Conservation (phyloP, 495 filamentous ascomycete genomes). For the Podospora didyma region DNA sequence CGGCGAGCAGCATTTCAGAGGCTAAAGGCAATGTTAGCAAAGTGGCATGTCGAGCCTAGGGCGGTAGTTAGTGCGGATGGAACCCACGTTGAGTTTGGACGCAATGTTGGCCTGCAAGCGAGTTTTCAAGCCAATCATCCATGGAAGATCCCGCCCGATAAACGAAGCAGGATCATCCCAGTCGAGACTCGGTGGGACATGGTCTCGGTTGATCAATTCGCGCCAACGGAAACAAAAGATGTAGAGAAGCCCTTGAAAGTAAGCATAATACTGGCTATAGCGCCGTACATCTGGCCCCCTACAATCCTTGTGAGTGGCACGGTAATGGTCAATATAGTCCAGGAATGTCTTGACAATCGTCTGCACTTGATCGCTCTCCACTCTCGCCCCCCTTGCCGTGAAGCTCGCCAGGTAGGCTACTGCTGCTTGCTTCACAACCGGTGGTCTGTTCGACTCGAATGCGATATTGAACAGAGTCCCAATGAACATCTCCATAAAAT, state of each 20-base stretch:
- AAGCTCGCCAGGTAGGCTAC: conserved; percentile 91
- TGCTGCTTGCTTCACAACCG: conserved; percentile 71
- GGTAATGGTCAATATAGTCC: conserved; percentile 60
- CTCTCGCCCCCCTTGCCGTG: conserved; percentile 78
- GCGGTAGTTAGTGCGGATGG: too few relatives aligned
- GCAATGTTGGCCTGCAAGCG: conserved; percentile 69
- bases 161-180: conserved; percentile 53
- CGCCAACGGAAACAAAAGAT: conserved; percentile 99
- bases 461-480: conserved; percentile 66
- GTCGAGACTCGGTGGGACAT: conserved; percentile 40
- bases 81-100: conserved; percentile 68
- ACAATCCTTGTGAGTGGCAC: conserved; percentile 60
- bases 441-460: conserved; percentile 52
- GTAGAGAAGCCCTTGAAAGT: conserved; percentile 65
- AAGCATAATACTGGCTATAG: conserved; percentile 81
- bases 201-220: conserved; percentile 63
- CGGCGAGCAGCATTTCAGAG: conserved; percentile 93
- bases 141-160: conserved; percentile 61
- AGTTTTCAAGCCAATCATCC: conserved; percentile 69
- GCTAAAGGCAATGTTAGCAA: conserved; percentile 27
- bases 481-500: conserved; percentile 74
- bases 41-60: not conserved
- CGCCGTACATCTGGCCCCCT: conserved; percentile 78
- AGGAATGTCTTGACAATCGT: conserved; percentile 74
- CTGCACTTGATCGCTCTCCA: conserved; percentile 68